phyloP scores from a whole-genome alignment of 495 filamentous ascomycete genomes.

The Penicillium ucsense region DNA sequence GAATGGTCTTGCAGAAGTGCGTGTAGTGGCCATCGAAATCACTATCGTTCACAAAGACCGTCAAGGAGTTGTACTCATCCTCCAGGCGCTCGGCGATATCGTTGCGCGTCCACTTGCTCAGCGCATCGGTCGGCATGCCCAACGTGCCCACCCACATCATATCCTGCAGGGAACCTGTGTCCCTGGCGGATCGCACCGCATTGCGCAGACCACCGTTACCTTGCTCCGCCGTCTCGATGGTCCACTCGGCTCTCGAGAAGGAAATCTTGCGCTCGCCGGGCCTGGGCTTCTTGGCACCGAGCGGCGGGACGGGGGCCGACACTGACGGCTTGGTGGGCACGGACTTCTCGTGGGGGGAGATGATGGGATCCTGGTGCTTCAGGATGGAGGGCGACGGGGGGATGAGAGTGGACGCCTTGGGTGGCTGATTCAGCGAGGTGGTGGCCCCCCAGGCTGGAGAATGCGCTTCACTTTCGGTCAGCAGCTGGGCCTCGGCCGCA shows the following conservation, averaged over 20 bases:
- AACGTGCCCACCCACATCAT: slow-evolving; percentile 83
- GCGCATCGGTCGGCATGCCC: slow-evolving; percentile 80
- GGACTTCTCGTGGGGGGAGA: slow-evolving; percentile 21
- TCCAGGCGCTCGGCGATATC: slow-evolving; percentile 72
- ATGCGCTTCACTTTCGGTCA: slow-evolving; percentile 35
- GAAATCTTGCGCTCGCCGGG: slow-evolving; percentile 41
- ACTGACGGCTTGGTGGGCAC: slow-evolving; percentile 15
- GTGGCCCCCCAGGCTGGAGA: slow-evolving; percentile 58
- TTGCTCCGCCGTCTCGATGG: slow-evolving; percentile 72
- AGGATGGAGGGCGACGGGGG: slow-evolving; percentile 64
- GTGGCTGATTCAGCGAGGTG: slow-evolving; percentile 56
- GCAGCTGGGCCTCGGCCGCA: slow-evolving; percentile 9
- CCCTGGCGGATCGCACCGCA: slow-evolving; percentile 65
- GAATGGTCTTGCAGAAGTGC: slow-evolving; percentile 86
- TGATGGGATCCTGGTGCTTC: slow-evolving; percentile 48
- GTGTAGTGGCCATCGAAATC: slow-evolving; percentile 89
- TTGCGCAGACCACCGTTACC: slow-evolving; percentile 88
- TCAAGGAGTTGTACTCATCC: slow-evolving; percentile 68
- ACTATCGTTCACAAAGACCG: slow-evolving; percentile 74
- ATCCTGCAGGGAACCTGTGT: slow-evolving; percentile 52
- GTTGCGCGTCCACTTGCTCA: slow-evolving; percentile 58
- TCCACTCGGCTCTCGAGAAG: slow-evolving; percentile 64
- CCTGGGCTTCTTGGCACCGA: slow-evolving; percentile 7
- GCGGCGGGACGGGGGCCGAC: slow-evolving; percentile 3
- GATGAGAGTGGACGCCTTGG: slow-evolving; percentile 51